Evolutionary conservation across 805 yeast species (phyloP).

Genomic region (Pichia manshurica): DNA sequence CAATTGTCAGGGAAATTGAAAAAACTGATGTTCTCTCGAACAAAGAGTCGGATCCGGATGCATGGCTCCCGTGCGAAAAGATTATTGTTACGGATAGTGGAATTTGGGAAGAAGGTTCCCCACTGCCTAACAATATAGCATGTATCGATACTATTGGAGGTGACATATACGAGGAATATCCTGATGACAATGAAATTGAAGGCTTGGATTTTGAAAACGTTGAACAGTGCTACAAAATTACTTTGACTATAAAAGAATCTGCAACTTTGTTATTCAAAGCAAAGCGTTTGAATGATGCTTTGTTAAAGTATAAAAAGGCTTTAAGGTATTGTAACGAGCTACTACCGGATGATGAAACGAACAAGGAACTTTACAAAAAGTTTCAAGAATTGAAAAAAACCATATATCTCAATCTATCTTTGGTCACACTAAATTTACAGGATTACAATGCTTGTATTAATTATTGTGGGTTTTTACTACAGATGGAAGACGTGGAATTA

Average conservation of each 20-base stretch:
- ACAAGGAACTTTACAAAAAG: constrained; percentile 44
- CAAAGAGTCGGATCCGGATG: constrained; percentile 15
- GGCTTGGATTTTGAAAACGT: constrained; percentile 42
- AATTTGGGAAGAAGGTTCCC: constrained; percentile 47
- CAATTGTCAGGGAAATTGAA: constrained; percentile 63
- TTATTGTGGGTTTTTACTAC: constrained; percentile 53
- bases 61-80: constrained; percentile 35
- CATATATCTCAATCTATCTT: constrained; percentile 51
- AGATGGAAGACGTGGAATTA: constrained; percentile 32
- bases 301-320: constrained; percentile 60
- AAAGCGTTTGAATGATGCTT: constrained; percentile 46
- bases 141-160: constrained; percentile 58
- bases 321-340: constrained; percentile 65
- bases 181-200: constrained; percentile 65
- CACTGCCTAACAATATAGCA: constrained; percentile 57
- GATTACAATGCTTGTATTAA: constrained; percentile 46
- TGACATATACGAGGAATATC: constrained; percentile 70
- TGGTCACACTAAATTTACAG: constrained; percentile 45
- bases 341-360: constrained; percentile 63
- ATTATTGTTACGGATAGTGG: constrained; percentile 57
- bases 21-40: constrained; percentile 40
- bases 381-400: constrained; percentile 48
- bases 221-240: constrained; percentile 44
- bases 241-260: constrained; percentile 56
- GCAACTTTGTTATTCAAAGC: constrained; percentile 56